A percentile compares a stretch with the other conserved stretches of the same genome.
Conservation (phyloP, 225 moss, liverwort and hornwort species). For the Climacium dendroides region DNA sequence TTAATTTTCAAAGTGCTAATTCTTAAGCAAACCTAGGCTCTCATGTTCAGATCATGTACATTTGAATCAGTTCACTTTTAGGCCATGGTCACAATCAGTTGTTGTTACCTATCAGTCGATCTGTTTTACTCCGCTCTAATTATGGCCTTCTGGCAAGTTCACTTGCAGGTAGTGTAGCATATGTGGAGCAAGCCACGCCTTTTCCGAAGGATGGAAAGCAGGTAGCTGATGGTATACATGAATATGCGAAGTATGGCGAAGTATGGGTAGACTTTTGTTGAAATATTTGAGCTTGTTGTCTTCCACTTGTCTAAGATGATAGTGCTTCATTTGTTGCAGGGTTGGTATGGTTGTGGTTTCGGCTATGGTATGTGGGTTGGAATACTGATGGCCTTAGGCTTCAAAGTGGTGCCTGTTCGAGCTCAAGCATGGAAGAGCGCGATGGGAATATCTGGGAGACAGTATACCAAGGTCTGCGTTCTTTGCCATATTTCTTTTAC, state of each 20-base stretch:
- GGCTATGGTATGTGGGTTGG: constrained; percentile 98
- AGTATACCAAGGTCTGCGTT: constrained; percentile 61
- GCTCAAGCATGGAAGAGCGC: constrained; percentile 80
- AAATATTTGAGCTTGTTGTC: not conserved
- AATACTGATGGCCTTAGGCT: constrained; percentile 75
- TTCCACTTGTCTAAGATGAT: not conserved
- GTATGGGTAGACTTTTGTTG: not conserved
- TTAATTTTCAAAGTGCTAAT: not conserved
- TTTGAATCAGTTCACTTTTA: not conserved
- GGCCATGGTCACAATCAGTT: no score
- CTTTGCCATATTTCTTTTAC: not conserved
- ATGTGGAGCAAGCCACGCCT: constrained; percentile 92
- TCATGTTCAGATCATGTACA: not conserved
- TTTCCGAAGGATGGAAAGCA: constrained; percentile 97
- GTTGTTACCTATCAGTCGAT: not conserved
- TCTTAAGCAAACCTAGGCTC: not conserved
- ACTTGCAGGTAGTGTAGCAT: constrained; percentile 84
- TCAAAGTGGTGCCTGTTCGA: constrained; percentile 79
- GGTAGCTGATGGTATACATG: constrained; percentile 18
- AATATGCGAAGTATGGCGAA: not conserved
- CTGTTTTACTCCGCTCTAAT: not conserved
- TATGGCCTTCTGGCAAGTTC: not conserved
- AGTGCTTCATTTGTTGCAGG: constrained; percentile 32
- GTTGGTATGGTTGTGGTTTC: constrained; percentile 91
- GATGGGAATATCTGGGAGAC: constrained; percentile 71